A percentile compares a stretch with the other conserved stretches of the same genome.
phyloP scores from a whole-genome alignment of 2,329 filamentous ascomycete species.

The Blastomyces gilchristii region DNA sequence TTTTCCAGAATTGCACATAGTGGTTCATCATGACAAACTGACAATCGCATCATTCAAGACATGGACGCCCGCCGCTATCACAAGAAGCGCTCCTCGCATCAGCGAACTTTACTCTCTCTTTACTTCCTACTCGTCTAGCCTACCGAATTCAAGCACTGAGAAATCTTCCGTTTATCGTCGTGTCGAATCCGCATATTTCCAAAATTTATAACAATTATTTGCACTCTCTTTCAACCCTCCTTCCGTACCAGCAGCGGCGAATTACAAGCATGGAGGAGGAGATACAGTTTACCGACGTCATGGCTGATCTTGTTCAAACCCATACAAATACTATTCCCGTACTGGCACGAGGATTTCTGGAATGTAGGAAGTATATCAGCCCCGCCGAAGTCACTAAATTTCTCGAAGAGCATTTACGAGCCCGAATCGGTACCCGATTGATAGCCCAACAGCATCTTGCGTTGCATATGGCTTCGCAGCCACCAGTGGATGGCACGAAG shows the following conservation, averaged over 20 bases:
- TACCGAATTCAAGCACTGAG: slow-evolving; percentile 87
- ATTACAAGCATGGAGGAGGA: slow-evolving; percentile 78
- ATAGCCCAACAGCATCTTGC: slow-evolving; percentile 97
- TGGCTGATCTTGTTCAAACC: slow-evolving; percentile 89
- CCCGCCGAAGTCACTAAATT: slow-evolving; percentile 77
- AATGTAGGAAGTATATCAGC: slow-evolving; percentile 82
- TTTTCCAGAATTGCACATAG: not conserved
- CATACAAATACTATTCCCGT: slow-evolving; percentile 92
- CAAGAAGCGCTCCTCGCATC: slow-evolving; percentile 72
- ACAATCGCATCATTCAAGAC: slow-evolving; percentile 32
- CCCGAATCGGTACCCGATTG: slow-evolving; percentile 83
- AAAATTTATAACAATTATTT: slow-evolving; percentile 95
- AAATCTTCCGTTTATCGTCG: slow-evolving; percentile 93
- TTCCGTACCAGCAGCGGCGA: slow-evolving; percentile 66
- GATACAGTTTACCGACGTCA: slow-evolving; percentile 79
- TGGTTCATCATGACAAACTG: slow-evolving; percentile 7
- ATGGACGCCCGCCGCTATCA: slow-evolving; percentile 76
- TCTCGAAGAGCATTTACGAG: slow-evolving; percentile 84
- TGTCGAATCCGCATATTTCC: slow-evolving; percentile 91
- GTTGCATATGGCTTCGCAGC: slow-evolving; percentile 64
- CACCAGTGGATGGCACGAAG: slow-evolving; percentile 50
- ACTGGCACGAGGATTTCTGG: slow-evolving; percentile 82
- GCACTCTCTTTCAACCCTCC: slow-evolving; percentile 78
- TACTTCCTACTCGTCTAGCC: slow-evolving; percentile 83
- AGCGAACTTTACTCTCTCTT: slow-evolving; percentile 88